These are phyloP conservation scores for Solanum stenotomum DNA, from an alignment of 257 asterid genomes.

Conservation along the genomic window DNA sequence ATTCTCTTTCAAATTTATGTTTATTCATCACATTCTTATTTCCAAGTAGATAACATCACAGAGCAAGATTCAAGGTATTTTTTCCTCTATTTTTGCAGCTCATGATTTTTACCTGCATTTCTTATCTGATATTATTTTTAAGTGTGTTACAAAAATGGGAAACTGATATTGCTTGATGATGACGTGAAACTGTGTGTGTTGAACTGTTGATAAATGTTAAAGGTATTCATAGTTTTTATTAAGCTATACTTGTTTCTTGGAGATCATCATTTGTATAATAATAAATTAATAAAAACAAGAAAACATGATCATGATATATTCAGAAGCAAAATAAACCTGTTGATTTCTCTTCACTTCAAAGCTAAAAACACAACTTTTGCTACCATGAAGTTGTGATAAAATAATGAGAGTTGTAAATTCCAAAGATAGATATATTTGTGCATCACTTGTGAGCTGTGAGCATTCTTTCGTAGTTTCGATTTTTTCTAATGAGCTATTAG, in stretches of 20 bases:
- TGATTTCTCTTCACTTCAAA: constrained; percentile 6
- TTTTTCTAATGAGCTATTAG: not conserved
- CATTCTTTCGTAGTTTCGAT: not conserved
- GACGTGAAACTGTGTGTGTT: not conserved
- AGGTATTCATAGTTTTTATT: not conserved
- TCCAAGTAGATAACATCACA: not conserved
- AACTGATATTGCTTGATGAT: not conserved
- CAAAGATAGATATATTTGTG: not conserved
- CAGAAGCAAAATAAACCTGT: not conserved
- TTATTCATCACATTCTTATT: not conserved
- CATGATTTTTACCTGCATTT: not conserved
- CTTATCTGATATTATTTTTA: not conserved
- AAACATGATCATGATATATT: not conserved
- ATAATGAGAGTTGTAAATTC: not conserved
- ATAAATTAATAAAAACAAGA: not conserved
- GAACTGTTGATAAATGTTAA: not conserved
- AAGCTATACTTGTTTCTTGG: not conserved
- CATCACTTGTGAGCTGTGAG: not conserved
- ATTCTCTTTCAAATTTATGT: not conserved
- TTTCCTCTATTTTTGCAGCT: not conserved
- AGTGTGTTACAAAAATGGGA: not conserved
- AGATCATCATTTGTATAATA: not conserved
- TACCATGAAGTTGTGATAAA: not conserved
- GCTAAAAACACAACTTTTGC: not conserved
- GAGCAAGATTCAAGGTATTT: not conserved